Evolutionary conservation across 768 basidiomycete genomes (phyloP).

Genomic region (Russula earlei): DNA sequence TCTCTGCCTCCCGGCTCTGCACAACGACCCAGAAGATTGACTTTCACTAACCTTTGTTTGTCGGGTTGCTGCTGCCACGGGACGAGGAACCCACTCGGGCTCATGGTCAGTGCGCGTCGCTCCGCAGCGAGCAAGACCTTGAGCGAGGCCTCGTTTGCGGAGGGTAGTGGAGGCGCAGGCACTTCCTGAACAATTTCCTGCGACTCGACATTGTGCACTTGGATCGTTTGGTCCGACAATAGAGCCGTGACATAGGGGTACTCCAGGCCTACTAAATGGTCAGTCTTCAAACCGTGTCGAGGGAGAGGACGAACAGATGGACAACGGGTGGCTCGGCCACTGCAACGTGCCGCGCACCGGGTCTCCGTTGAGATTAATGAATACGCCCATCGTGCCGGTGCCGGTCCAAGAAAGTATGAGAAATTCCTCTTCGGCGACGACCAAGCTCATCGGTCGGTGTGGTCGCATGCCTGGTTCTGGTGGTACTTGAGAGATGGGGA

Average conservation of each 20-base stretch:
- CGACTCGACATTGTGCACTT: conserved; percentile 72
- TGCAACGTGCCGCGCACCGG: conserved; percentile 84
- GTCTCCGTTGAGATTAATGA: conserved; percentile 76
- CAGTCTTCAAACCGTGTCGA: background rate
- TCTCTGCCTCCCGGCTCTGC: conserved; percentile 17
- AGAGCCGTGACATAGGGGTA: conserved; percentile 74
- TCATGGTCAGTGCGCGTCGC: conserved; percentile 25
- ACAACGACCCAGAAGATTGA: conserved; percentile 13
- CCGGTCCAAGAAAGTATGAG: conserved; percentile 83
- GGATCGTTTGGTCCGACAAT: conserved; percentile 67
- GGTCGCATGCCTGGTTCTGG: conserved; percentile 28
- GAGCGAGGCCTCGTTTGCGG: conserved; percentile 18
- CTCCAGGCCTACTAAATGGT: conserved; percentile 50
- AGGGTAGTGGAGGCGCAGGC: conserved; percentile 31
- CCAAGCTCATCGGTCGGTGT: conserved; percentile 63
- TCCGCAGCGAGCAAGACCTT: conserved; percentile 25
- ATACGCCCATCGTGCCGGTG: conserved; percentile 70
- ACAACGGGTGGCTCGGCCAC: conserved; percentile 72
- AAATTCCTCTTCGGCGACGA: conserved; percentile 72
- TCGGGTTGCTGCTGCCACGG: conserved; percentile 34
- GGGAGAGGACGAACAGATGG: conserved; percentile 49
- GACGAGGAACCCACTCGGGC: conserved; percentile 32
- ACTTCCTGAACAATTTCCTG: conserved; percentile 66
- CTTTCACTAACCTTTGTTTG: conserved; percentile 28
- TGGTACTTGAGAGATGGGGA: conserved; percentile 69